Percentiles rank a stretch among this genome's conserved stretches.
Conservation (phyloP, 192 early-diverging fungal species). For the Umbelopsis isabellina region DNA sequence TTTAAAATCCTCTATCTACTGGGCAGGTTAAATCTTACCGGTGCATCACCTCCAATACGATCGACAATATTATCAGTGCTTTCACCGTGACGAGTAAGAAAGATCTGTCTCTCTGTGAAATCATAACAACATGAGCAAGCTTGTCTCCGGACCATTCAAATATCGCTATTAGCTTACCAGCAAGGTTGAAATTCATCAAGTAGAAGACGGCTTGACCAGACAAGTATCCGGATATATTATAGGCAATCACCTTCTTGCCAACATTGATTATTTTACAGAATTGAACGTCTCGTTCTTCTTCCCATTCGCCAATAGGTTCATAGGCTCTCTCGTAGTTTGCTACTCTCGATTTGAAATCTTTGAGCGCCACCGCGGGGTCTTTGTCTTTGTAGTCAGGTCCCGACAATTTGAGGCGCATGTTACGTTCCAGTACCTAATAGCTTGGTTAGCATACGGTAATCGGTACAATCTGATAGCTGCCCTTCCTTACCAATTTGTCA, state of each 20-base stretch:
- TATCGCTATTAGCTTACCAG: conserved; percentile 44
- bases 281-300: conserved; percentile 79
- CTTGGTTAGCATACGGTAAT: conserved; percentile 27
- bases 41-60: conserved; percentile 70
- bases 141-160: neutral
- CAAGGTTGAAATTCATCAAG: conserved; percentile 96
- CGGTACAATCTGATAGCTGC: conserved; percentile 21
- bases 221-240: conserved; percentile 94
- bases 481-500: conserved; percentile 52
- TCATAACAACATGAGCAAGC: neutral
- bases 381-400: conserved; percentile 95
- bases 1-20: neutral
- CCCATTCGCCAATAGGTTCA: conserved; percentile 78
- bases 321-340: conserved; percentile 95
- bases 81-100: conserved; percentile 94
- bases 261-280: conserved; percentile 98
- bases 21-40: conserved; percentile 2
- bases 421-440: conserved; percentile 69
- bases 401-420: conserved; percentile 87
- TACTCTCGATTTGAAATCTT: conserved; percentile 85
- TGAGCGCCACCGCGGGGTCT: conserved; percentile 77
- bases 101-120: conserved; percentile 71
- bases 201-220: conserved; percentile 95
- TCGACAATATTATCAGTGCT: conserved; percentile 81
- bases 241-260: conserved; percentile 93